These are phyloP conservation scores for Anaeramoeba flamelloides DNA, from an alignment of 78 protist species.

Conservation along the genomic window DNA sequence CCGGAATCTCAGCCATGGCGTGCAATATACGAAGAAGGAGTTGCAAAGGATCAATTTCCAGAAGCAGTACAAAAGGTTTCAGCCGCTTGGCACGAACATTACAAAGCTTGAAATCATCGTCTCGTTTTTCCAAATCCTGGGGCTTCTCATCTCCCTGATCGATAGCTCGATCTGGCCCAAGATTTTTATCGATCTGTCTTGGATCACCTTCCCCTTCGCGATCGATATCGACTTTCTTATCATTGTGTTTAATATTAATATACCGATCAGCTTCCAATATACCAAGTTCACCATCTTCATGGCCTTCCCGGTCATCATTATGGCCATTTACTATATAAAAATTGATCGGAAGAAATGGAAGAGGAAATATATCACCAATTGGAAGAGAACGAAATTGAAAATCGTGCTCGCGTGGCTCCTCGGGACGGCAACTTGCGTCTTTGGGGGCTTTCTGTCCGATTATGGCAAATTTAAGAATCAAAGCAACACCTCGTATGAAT, in stretches of 20 bases:
- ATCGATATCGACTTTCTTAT: neutral
- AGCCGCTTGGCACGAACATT: neutral
- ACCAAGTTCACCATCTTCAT: neutral
- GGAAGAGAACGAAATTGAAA: neutral
- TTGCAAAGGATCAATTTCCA: no score
- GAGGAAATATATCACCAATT: neutral
- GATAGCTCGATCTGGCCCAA: neutral
- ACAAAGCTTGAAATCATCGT: neutral
- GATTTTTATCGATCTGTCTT: neutral
- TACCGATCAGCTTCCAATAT: neutral
- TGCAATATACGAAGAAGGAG: neutral
- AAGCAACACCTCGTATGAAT: no score
- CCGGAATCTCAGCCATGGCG: neutral
- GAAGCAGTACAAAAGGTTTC: no score
- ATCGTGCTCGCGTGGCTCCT: neutral
- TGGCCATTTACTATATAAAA: neutral
- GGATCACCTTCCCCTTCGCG: neutral
- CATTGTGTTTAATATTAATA: neutral
- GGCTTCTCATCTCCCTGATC: neutral
- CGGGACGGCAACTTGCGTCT: neutral
- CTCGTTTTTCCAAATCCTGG: neutral
- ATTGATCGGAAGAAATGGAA: neutral
- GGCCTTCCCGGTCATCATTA: neutral
- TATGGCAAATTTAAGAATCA: neutral
- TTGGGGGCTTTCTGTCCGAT: neutral